phyloP scores from a whole-genome alignment of 768 basidiomycete species.

The Krasilnikovozyma curviuscula region DNA sequence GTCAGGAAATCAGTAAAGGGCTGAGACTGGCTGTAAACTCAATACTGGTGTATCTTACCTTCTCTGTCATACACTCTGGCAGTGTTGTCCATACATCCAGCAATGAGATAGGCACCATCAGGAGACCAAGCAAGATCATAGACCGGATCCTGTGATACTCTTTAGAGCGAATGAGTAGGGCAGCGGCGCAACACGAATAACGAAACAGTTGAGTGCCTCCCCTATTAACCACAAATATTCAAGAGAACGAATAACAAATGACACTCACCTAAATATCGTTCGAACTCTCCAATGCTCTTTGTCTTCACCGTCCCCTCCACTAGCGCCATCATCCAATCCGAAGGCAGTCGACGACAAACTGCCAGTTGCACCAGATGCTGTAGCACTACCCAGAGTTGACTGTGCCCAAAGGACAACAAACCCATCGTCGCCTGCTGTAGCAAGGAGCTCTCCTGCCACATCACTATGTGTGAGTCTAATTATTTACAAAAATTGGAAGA shows the following conservation, averaged over 20 bases:
- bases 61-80: conserved; percentile 59
- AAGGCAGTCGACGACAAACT: conserved; percentile 49
- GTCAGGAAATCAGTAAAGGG: not conserved
- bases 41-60: conserved; percentile 38
- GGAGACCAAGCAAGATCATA: conserved; percentile 98
- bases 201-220: not conserved
- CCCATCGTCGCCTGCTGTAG: conserved; percentile 96
- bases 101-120: conserved; percentile 75
- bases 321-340: conserved; percentile 77
- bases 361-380: not conserved
- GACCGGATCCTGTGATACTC: conserved; percentile 84
- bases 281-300: conserved; percentile 85
- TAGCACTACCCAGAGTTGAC: too few relatives aligned
- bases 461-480: not conserved
- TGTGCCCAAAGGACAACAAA: conserved; percentile 91
- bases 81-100: conserved; percentile 93
- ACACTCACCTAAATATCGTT: conserved; percentile 56
- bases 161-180: conserved; percentile 22
- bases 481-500: conserved; percentile 5
- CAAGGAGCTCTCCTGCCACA: conserved; percentile 58
- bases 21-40: not conserved
- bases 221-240: too few relatives aligned
- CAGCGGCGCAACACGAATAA: not conserved
- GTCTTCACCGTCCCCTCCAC: conserved; percentile 61
- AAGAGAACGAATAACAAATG: not conserved